Conservation (phyloP, 768 basidiomycete species). For the Steccherinum ochraceum region DNA sequence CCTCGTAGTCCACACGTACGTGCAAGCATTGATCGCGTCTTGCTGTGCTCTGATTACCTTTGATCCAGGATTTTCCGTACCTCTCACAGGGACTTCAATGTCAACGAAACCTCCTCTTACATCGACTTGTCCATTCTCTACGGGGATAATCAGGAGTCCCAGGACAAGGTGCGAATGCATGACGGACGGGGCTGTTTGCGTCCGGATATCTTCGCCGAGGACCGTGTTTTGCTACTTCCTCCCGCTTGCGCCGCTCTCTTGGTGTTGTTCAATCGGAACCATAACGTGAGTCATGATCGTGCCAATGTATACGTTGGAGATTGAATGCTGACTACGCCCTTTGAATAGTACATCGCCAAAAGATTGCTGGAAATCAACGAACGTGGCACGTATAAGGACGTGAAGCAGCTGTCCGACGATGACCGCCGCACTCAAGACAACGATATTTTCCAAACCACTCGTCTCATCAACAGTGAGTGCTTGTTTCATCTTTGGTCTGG, state of each 20-base stretch:
- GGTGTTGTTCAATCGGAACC: conserved; percentile 86
- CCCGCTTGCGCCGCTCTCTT: conserved; percentile 70
- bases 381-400: conserved; percentile 50
- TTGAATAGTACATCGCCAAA: conserved; percentile 66
- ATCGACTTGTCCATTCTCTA: conserved; percentile 82
- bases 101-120: conserved; percentile 85
- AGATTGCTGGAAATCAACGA: conserved; percentile 81
- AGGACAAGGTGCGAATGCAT: conserved; percentile 48
- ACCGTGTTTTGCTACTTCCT: conserved; percentile 72
- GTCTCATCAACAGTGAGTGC: conserved; percentile 56
- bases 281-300: conserved; percentile 58
- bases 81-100: conserved; percentile 52
- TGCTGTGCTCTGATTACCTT: neutral
- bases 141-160: conserved; percentile 59
- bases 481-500: neutral
- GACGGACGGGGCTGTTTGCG: conserved; percentile 62
- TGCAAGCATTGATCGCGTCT: neutral
- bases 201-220: conserved; percentile 75
- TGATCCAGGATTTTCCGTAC: conserved; percentile 73
- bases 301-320: conserved; percentile 85
- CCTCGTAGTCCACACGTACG: conserved; percentile 71
- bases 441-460: conserved; percentile 80
- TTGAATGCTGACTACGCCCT: conserved; percentile 35
- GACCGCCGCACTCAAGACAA: conserved; percentile 27
- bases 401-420: conserved; percentile 17